phyloP scores from a whole-genome alignment of 2,329 filamentous ascomycete genomes.

The Venturia carpophila region DNA sequence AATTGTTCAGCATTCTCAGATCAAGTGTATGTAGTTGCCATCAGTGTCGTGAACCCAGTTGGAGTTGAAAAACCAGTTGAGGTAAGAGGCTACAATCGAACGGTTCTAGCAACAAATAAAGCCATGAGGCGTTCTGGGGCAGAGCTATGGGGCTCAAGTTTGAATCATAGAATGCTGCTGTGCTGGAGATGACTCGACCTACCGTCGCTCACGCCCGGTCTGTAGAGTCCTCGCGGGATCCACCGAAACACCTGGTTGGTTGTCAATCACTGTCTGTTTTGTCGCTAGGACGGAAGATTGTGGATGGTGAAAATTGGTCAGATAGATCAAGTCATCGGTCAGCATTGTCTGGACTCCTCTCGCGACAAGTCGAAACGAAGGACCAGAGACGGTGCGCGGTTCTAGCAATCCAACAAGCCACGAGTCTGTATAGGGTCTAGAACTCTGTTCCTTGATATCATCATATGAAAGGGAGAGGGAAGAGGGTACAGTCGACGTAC shows the following conservation, averaged over 20 bases:
- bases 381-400: background rate
- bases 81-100: background rate
- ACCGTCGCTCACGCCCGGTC: background rate
- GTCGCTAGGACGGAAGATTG: background rate
- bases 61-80: background rate
- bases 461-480: background rate
- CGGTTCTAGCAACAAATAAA: background rate
- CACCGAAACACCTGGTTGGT: background rate
- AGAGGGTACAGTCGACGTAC: background rate
- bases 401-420: background rate
- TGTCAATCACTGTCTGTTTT: background rate
- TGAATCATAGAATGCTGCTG: background rate
- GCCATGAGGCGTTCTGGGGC: background rate
- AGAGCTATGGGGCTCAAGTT: slow-evolving; percentile 2
- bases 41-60: slow-evolving; percentile 5
- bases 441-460: background rate
- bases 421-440: background rate
- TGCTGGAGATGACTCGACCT: background rate
- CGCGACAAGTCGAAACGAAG: background rate
- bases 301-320: background rate
- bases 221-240: background rate
- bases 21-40: slow-evolving; percentile 7
- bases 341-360: background rate
- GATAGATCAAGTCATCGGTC: background rate
- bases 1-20: background rate